Percentiles rank a stretch among this genome's conserved stretches.
phyloP scores from a whole-genome alignment of 176 grass and related monocot species.

The Ampelocalamus luodianensis region DNA sequence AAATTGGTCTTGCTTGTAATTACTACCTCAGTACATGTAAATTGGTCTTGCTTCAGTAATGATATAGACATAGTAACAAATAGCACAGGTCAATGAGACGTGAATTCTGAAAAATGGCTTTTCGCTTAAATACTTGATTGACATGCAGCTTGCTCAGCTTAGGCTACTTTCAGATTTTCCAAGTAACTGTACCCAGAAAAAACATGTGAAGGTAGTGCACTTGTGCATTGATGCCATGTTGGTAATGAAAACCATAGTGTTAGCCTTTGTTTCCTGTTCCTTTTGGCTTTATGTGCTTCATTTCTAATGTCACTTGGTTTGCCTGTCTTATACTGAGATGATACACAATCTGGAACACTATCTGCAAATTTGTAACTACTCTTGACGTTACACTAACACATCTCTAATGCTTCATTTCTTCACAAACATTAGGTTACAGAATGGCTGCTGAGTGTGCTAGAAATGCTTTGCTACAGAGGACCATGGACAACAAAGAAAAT shows the following conservation, averaged over 20 bases:
- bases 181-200: background rate
- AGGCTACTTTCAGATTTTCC: background rate
- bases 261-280: background rate
- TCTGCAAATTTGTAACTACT: background rate
- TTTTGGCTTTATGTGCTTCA: background rate
- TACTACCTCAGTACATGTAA: background rate
- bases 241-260: background rate
- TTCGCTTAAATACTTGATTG: background rate
- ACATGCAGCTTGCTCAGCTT: background rate
- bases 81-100: background rate
- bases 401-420: conserved; percentile 12
- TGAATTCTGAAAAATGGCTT: background rate
- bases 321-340: background rate
- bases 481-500: conserved; percentile 93
- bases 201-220: background rate
- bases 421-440: conserved; percentile 65
- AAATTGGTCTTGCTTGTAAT: no score
- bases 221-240: background rate
- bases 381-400: background rate
- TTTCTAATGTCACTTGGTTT: background rate
- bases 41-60: background rate
- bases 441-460: conserved; percentile 88
- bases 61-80: background rate
- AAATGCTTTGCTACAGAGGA: conserved; percentile 68
- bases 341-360: background rate